Conservation (phyloP, 768 basidiomycete genomes). For the Hericium coralloides region DNA sequence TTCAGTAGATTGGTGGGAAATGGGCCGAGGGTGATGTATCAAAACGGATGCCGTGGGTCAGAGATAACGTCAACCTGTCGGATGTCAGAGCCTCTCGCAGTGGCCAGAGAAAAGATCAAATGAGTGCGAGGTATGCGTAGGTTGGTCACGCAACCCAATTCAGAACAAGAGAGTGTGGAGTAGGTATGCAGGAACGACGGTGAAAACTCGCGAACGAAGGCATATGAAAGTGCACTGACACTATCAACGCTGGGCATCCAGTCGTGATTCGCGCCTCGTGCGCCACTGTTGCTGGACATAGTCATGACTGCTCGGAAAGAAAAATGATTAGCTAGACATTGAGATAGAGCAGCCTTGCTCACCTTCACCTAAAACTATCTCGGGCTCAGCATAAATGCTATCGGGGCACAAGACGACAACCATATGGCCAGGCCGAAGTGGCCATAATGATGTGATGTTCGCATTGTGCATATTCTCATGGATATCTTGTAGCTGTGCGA, state of each 20-base stretch:
- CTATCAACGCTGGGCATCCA: neutral
- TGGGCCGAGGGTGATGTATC: neutral
- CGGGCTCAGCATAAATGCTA: neutral
- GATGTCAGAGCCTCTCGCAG: neutral
- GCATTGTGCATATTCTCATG: neutral
- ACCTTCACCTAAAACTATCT: neutral
- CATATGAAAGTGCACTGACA: neutral
- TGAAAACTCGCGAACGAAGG: neutral
- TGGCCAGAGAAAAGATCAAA: neutral
- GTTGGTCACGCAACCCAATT: neutral
- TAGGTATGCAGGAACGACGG: neutral
- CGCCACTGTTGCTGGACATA: neutral
- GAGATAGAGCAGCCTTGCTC: neutral
- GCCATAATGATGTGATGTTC: neutral
- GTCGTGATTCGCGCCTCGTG: neutral
- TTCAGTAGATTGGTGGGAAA: neutral
- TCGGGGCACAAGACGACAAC: neutral
- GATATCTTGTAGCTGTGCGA: neutral
- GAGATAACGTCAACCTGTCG: neutral
- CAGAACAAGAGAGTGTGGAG: neutral
- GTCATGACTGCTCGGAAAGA: neutral
- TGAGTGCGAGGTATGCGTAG: neutral
- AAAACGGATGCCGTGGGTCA: neutral
- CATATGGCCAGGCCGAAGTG: neutral
- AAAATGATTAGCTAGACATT: neutral